Percentiles rank a stretch among this genome's conserved stretches.
Conservation (phyloP, 495 filamentous ascomycete species). For the Poronia punctata region DNA sequence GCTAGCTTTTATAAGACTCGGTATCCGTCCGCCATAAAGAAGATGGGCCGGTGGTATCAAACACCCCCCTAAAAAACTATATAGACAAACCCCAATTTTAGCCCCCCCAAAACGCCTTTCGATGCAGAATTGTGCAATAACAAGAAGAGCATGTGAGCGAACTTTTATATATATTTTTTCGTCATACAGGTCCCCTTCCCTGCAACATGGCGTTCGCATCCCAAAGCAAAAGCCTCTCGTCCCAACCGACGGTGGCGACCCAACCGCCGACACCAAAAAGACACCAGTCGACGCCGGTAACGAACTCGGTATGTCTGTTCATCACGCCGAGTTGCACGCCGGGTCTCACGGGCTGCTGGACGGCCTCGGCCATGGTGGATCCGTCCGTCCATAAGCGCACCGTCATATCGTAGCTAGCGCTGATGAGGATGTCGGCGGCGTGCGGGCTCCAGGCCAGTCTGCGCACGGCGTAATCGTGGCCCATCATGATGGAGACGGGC, state of each 20-base stretch:
- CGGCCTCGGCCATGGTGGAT: slow-evolving; percentile 37
- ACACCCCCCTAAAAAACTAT: too few species aligned
- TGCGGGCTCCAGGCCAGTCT: slow-evolving; percentile 88
- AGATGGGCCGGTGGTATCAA: too few species aligned
- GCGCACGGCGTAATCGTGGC: slow-evolving; percentile 87
- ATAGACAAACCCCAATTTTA: too few species aligned
- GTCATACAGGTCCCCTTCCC: too few species aligned
- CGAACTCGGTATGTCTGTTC: slow-evolving; percentile 91
- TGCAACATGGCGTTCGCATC: slow-evolving; percentile 56
- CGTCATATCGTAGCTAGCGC: slow-evolving; percentile 96
- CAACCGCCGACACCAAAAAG: slow-evolving; percentile 91
- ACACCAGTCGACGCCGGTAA: slow-evolving; percentile 97
- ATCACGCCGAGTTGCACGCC: slow-evolving; percentile 78
- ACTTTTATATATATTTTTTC: too few species aligned
- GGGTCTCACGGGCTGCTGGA: slow-evolving; percentile 31
- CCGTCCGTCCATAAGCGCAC: slow-evolving; percentile 88
- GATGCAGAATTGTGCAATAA: too few species aligned
- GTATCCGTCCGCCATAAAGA: too few species aligned
- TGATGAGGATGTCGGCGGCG: slow-evolving; percentile 73
- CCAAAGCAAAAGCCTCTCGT: slow-evolving; percentile 85
- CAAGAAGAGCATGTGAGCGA: too few species aligned
- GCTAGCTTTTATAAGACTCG: too few species aligned
- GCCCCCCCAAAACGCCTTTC: too few species aligned
- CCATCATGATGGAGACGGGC: slow-evolving; percentile 61
- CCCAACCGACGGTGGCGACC: slow-evolving; percentile 91